Base-by-base conservation (phyloP, 1,139 yeast genomes). In the Nakaseomyces delphensis region DNA sequence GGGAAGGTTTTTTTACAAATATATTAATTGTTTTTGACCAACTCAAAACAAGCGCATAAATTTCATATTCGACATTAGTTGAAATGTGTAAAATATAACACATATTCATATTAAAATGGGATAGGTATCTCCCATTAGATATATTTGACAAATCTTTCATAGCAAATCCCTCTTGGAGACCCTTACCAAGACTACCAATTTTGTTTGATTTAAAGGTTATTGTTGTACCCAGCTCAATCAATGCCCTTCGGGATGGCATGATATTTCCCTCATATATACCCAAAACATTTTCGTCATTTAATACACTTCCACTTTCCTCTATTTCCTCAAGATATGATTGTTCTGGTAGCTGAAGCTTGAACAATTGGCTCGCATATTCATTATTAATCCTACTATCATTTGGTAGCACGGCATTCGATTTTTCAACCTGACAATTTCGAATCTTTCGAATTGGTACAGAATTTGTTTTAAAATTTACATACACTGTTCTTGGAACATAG, bases 131-230 rank as follows among this genome's bases (percentile, higher is more conserved):
- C 2, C 67, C 69, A 18, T 72, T 63, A 15, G 71, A 73, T 4
- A 72, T 64, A 51, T 67, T 63, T 15, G 67, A 62, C 40, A 83
- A 63, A 59, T 83, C 80, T 43, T 74, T 74, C 45, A 75, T 59
- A 16, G 81, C 77, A 62, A 93, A 93, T 0, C 98, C 98, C 47
- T 75, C 73, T 52, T 85, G 87, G 48, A 93, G 67, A 20, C 96
- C 95, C 54, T 74, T 77, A 8, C 96, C 95, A n/a, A 91, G 68
- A 1, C 91, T 76, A 14, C 96, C 96, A 14, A 86, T 77, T 27
- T 59, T 58, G 43, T 71, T 69, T 0, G 83, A 71, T 48, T 77
- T 84, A 50, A 87, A 81, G 25, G 71, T 70, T 21, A 91, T 83
- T 9, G 76, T 69, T 20, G 79, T 71, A 2, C 98, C 98, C 27